These are phyloP conservation scores for Alternaria gansuensis DNA, from an alignment of 2,329 filamentous ascomycete species.

Conservation along the genomic window DNA sequence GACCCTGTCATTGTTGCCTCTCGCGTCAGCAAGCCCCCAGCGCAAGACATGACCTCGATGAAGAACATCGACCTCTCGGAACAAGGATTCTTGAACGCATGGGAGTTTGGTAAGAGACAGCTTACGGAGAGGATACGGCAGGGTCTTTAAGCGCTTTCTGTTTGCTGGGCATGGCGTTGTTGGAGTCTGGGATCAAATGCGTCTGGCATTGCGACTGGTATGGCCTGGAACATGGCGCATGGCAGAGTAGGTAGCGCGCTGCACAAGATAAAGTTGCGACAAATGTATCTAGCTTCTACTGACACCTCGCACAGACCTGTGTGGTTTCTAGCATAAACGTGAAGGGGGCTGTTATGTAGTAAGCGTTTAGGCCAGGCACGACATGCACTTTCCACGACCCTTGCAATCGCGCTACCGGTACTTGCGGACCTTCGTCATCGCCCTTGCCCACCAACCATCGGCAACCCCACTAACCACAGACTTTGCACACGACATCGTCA, in stretches of 20 bases:
- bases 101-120: conserved; percentile 92
- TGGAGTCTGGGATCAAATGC: conserved; percentile 35
- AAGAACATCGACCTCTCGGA: conserved; percentile 96
- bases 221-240: conserved; percentile 19
- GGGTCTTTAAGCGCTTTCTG: conserved; percentile 56
- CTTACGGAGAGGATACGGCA: conserved; percentile 90
- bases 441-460: conserved; percentile 29
- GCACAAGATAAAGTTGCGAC: conserved; percentile 12
- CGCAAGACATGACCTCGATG: conserved; percentile 85
- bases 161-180: conserved; percentile 42
- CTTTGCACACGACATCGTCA: conserved; percentile 54
- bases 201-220: conserved; percentile 30
- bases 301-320: conserved; percentile 5
- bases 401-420: conserved; percentile 37
- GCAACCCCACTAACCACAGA: conserved; percentile 37
- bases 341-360: conserved; percentile 18
- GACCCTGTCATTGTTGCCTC: conserved; percentile 94
- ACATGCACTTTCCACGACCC: conserved; percentile 30
- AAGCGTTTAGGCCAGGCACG: conserved; percentile 26
- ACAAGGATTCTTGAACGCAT: conserved; percentile 92
- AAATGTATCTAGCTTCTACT: conserved; percentile 20
- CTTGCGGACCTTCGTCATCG: conserved; percentile 42
- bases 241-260: conserved; percentile 22
- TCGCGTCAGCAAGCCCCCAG: conserved; percentile 89
- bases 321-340: neutral